These are phyloP conservation scores for Abrus precatorius DNA, from an alignment of 306 rosid species.

Conservation along the genomic window DNA sequence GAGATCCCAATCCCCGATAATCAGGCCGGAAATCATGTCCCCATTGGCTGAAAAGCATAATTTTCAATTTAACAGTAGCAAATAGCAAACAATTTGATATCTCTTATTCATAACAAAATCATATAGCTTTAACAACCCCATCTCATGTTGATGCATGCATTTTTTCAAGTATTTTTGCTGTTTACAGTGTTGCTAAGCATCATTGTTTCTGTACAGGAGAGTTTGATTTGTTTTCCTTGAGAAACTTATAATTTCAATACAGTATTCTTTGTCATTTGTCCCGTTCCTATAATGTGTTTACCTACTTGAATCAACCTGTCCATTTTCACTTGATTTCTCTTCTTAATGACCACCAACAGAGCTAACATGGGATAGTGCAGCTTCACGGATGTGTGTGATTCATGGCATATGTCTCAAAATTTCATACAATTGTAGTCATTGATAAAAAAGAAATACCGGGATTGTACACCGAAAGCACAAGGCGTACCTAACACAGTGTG, in stretches of 20 bases:
- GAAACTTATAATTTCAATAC: no score
- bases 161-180: not conserved
- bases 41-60: slow-evolving; percentile 82
- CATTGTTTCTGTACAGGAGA: no score
- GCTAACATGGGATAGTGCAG: slow-evolving; percentile 31
- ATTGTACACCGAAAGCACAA: slow-evolving; percentile 46
- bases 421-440: slow-evolving; percentile 24
- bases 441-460: slow-evolving; percentile 18
- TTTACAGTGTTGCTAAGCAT: no score
- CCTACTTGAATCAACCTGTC: slow-evolving; percentile 22
- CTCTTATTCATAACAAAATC: slow-evolving; percentile 32
- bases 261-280: no score
- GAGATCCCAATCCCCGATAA: slow-evolving; percentile 88
- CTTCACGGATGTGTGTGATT: slow-evolving; percentile 37
- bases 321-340: slow-evolving; percentile 20
- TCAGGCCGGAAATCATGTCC: slow-evolving; percentile 99
- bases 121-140: slow-evolving; percentile 36
- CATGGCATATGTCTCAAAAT: slow-evolving; percentile 26
- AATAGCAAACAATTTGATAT: slow-evolving; percentile 5
- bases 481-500: slow-evolving; percentile 94
- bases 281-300: not conserved
- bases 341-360: slow-evolving; percentile 27
- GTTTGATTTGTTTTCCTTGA: no score
- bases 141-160: slow-evolving; percentile 25
- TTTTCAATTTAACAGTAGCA: slow-evolving; percentile 21